Conservation (phyloP, 1,284 basidiomycete species). For the Irpex lacteus region DNA sequence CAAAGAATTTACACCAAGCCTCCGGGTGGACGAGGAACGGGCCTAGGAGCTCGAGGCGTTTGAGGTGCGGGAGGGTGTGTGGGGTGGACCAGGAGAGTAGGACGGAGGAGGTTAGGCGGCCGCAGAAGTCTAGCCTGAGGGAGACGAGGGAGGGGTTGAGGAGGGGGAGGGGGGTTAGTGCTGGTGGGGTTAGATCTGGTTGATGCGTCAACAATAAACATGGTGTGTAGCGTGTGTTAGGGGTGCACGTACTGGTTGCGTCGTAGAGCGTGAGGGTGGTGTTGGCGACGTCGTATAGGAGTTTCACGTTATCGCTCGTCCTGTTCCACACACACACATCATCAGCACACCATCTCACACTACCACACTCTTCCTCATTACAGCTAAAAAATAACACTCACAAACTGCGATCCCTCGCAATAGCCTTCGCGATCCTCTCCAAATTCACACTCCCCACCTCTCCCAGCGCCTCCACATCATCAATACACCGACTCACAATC, state of each 20-base stretch:
- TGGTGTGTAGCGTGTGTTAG: no score
- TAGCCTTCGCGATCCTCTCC: slow-evolving; percentile 80
- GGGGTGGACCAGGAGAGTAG: slow-evolving; percentile 58
- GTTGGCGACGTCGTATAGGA: slow-evolving; percentile 84
- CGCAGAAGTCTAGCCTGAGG: slow-evolving; percentile 85
- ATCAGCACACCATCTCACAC: no score
- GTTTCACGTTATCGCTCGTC: slow-evolving; percentile 70
- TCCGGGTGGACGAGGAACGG: slow-evolving; percentile 82
- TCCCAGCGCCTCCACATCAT: slow-evolving; percentile 88
- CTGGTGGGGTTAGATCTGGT: slow-evolving; percentile 65
- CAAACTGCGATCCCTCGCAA: slow-evolving; percentile 86
- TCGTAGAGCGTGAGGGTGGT: slow-evolving; percentile 81
- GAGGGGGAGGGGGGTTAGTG: slow-evolving; percentile 65
- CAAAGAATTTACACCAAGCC: slow-evolving; percentile 90
- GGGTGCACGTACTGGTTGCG: slow-evolving; percentile 85
- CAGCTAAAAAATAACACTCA: no score
- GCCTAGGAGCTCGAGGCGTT: slow-evolving; percentile 79
- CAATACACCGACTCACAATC: slow-evolving; percentile 83
- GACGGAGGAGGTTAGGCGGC: slow-evolving; percentile 74
- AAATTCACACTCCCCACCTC: slow-evolving; percentile 82
- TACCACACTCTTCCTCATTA: no score
- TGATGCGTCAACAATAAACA: no score
- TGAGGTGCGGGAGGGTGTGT: slow-evolving; percentile 61
- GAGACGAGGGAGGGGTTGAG: slow-evolving; percentile 80
- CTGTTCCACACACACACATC: no score